phyloP scores from a whole-genome alignment of 1,284 basidiomycete genomes.

The Ceratobasidium sp. region DNA sequence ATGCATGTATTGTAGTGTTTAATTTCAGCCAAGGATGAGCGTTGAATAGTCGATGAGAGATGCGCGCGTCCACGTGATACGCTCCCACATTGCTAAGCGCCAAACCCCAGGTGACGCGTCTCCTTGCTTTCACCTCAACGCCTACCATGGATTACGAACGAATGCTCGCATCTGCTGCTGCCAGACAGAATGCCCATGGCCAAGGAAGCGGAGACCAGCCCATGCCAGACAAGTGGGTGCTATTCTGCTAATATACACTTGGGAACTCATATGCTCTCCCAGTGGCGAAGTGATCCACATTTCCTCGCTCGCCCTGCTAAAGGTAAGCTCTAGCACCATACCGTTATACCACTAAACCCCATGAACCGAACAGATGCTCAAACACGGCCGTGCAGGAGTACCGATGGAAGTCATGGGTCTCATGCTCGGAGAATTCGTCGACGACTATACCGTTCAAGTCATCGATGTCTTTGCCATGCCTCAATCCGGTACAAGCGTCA shows the following conservation, averaged over 20 bases:
- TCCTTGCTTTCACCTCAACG: slow-evolving; percentile 26
- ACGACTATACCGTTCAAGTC: slow-evolving; percentile 95
- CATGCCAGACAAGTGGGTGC: slow-evolving; percentile 72
- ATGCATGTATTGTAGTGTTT: slow-evolving; percentile 13
- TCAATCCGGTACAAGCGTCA: slow-evolving; percentile 97
- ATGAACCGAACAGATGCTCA: slow-evolving; percentile 82
- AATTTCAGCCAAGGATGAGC: not conserved
- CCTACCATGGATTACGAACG: slow-evolving; percentile 41
- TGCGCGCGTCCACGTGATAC: slow-evolving; percentile 19
- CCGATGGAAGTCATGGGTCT: slow-evolving; percentile 99
- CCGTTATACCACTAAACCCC: slow-evolving; percentile 1
- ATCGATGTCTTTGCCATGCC: slow-evolving; percentile 99
- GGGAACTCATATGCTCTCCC: slow-evolving; percentile 32
- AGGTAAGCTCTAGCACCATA: slow-evolving; percentile 59
- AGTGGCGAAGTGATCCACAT: slow-evolving; percentile 98
- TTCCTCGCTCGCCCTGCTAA: slow-evolving; percentile 89
- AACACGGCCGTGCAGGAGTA: slow-evolving; percentile 98
- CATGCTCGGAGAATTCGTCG: slow-evolving; percentile 98
- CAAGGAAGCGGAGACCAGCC: slow-evolving; percentile 58
- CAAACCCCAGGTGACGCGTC: slow-evolving; percentile 33
- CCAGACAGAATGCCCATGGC: slow-evolving; percentile 41
- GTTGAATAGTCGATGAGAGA: no score
- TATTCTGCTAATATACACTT: no score
- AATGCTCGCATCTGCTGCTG: slow-evolving; percentile 39
- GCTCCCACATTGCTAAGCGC: slow-evolving; percentile 8